Evolutionary conservation across 164 flowering plant species (phyloP), one percentile per base, ranked within the genome.

Genomic region (Vitis riparia): DNA sequence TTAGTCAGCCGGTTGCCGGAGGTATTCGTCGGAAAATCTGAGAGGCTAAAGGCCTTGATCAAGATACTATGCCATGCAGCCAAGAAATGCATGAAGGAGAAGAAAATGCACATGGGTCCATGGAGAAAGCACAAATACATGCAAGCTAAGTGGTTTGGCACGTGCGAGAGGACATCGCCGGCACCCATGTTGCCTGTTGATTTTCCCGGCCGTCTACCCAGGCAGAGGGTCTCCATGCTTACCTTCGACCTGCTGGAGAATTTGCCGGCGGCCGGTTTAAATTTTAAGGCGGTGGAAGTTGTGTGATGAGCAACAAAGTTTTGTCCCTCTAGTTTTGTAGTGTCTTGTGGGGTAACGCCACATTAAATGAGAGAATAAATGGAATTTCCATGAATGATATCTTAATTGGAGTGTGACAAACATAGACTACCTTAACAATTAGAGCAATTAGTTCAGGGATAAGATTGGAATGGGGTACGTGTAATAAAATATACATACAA

Each of bases 41-140:
- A 89, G 61, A 82, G 97, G 55, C 67, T 93, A 30, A 63, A 67
- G 14, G 74, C 75, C 8, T 3, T 88, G 73, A 79, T 89, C 58
- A 90, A 89, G 83, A 85, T 87, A 3, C 5, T 91, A 62, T 89
- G 97, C 62, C 61, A 75, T 0, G 92, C 95, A 0, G 92, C 92
- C 0, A 93, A 95, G 78, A 86, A 76, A 69, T 90, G 97, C 81
- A 89, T 91, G 95, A 88, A 91, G 77, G 90, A 91, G 75, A 96
- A 84, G 78, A 92, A 89, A 59, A 91, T 96, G 92, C 98, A 93
- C 73, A 70, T 90, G 79, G 97, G 80, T 0, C 98, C 99, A 7
- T 93, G 98, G 99, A 86, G 99, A 71, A 91, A 88, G 78, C 88
- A 91, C 14, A 86, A 84, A 69, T 93, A 93, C 75, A 82, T 93